Conservation (phyloP, 2,329 filamentous ascomycete genomes). For the Graphilbum sp. region DNA sequence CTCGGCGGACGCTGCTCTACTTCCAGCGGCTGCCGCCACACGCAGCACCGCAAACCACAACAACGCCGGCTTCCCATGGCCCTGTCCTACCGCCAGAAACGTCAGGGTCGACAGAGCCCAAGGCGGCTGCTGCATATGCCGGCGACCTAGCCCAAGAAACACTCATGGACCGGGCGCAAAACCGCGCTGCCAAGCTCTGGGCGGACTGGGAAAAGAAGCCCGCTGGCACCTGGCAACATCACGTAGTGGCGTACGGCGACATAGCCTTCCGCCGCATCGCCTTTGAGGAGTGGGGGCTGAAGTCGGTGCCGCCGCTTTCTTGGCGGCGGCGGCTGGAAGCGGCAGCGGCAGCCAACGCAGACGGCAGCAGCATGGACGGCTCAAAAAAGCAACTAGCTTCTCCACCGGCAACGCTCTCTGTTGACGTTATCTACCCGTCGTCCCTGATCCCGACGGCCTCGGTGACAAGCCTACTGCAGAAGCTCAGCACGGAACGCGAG, state of each 20-base stretch:
- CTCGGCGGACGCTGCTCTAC: slow-evolving; percentile 79
- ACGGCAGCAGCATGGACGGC: slow-evolving; percentile 29
- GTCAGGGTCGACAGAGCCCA: too few relatives aligned
- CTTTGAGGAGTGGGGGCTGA: slow-evolving; percentile 95
- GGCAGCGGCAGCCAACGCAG: neutral
- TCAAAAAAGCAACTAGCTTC: too few relatives aligned
- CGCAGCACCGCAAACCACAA: neutral
- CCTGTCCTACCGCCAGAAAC: too few relatives aligned
- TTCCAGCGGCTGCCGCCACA: slow-evolving; percentile 48
- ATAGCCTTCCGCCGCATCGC: slow-evolving; percentile 71
- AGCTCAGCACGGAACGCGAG: slow-evolving; percentile 66
- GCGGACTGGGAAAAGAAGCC: slow-evolving; percentile 73
- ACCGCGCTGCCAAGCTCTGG: slow-evolving; percentile 64
- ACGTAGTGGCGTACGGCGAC: slow-evolving; percentile 76
- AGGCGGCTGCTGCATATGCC: too few relatives aligned
- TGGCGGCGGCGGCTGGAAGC: slow-evolving; percentile 42
- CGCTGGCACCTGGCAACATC: slow-evolving; percentile 65
- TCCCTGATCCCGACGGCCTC: slow-evolving; percentile 47
- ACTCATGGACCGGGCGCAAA: slow-evolving; percentile 51
- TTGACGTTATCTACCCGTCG: slow-evolving; percentile 62
- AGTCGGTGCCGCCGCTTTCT: slow-evolving; percentile 76
- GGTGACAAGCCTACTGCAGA: slow-evolving; percentile 48
- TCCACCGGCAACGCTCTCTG: slow-evolving; percentile 29
- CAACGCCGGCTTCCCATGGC: too few relatives aligned
- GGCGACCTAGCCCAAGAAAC: too few relatives aligned